phyloP scores from a whole-genome alignment of 306 rosid genomes.

The Inga oerstediana region DNA sequence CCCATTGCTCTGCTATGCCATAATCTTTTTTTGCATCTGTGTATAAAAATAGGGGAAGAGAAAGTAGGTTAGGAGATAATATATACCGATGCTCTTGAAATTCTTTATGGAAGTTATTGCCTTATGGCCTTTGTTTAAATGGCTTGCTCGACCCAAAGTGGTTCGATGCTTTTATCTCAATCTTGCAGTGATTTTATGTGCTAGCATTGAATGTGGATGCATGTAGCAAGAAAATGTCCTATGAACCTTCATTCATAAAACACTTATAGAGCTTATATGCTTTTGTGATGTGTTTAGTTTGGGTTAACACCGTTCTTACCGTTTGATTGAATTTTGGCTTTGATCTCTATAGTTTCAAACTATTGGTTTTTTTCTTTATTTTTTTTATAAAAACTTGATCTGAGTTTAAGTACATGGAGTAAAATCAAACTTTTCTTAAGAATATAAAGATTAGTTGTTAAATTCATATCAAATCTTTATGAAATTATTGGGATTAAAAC shows the following conservation, averaged over 20 bases:
- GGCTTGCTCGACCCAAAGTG: not conserved
- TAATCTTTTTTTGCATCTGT: constrained; percentile 52
- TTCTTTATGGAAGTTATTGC: constrained; percentile 36
- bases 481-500: no score
- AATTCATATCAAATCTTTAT: no score
- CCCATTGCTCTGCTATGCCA: constrained; percentile 34
- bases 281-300: not conserved
- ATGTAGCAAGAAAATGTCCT: not conserved
- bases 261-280: not conserved
- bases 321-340: no score
- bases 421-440: no score
- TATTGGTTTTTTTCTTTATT: no score
- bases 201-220: not conserved
- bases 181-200: not conserved
- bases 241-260: not conserved
- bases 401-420: no score
- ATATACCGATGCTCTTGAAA: constrained; percentile 46
- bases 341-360: no score
- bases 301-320: accelerated
- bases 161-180: not conserved
- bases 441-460: no score
- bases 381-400: no score
- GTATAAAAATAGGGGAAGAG: constrained; percentile 56
- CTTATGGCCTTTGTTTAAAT: constrained; percentile 33
- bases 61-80: constrained; percentile 37